Base-by-base conservation (phyloP, 2,329 filamentous ascomycete species). In the Apiospora malaysiana region DNA sequence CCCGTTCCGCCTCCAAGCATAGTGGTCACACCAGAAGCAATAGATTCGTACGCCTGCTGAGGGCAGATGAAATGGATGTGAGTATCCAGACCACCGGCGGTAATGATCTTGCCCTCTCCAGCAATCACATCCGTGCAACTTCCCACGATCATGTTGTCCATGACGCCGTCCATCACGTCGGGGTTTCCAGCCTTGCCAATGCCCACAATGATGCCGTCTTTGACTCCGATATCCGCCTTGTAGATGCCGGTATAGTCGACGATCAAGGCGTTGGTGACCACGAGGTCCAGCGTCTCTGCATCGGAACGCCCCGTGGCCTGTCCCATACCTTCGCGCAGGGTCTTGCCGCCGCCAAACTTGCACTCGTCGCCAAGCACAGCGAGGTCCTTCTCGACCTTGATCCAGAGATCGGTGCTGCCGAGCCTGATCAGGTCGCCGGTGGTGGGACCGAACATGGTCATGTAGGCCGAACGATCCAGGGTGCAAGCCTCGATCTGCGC, bases 51-150 rank as follows among this genome's bases (percentile, higher is more conserved):
- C 0, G 91, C 92, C 82, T 98, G 95, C 79, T 98, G 95, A 3
- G 95, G 95, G 78, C 95, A 98, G 79, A 98, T 98, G 78, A 95
- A 94, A 81, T 98, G 95, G 73, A 97, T 94, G 77, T 98, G 95
- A 4, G 92, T 90, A 81, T 98, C 95, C 73, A 97, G 90, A 0
- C 93, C 95, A 75, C 95, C 95, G 1, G 94, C 93, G 0, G 95
- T 98, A 69, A 98, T 84, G 73, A 98, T 98, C 83, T 93, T 93
- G 76, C 93, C 91, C 83, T 98, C 95, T 18, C 90, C 95, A 23
- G 95, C 94, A 79, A 98, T 91, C 27, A 98, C 94, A 84, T 98
- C 95, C 0, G 95, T 98, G 75, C 93, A 94, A 73, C 91, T 92
- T 14, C 95, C 95, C 12, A 98, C 90, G 1, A 97, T 84, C 90